Conservation (phyloP, 108 stramenopile species). For the Pelagomonas calceolata region DNA sequence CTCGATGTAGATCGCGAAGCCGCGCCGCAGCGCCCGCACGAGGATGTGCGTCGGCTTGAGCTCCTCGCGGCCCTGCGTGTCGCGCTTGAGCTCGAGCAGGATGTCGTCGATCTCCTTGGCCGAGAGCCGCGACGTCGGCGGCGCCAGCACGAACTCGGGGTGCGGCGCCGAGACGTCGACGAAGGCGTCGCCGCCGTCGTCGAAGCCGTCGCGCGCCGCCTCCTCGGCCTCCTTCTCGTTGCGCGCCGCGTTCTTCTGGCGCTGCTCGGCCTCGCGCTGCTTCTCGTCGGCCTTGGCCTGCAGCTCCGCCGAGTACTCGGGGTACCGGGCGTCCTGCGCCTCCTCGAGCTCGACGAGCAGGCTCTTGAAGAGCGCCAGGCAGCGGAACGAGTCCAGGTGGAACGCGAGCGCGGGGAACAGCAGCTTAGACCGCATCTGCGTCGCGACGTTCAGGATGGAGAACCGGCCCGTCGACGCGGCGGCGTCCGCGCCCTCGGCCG, state of each 20-base stretch:
- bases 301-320: slow-evolving; percentile 78
- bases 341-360: slow-evolving; percentile 74
- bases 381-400: slow-evolving; percentile 91
- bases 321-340: slow-evolving; percentile 78
- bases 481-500: not conserved
- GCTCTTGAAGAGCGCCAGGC: slow-evolving; percentile 90
- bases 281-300: slow-evolving; percentile 71
- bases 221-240: slow-evolving; percentile 81
- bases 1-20: slow-evolving; percentile 96
- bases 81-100: slow-evolving; percentile 77
- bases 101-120: slow-evolving; percentile 87
- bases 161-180: slow-evolving; percentile 92
- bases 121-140: slow-evolving; percentile 75
- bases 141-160: slow-evolving; percentile 82
- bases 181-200: slow-evolving; percentile 61
- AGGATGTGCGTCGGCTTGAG: slow-evolving; percentile 83
- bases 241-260: slow-evolving; percentile 63
- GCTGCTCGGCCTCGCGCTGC: slow-evolving; percentile 66
- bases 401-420: slow-evolving; percentile 92
- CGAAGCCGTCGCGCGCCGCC: slow-evolving; percentile 80
- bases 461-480: not conserved
- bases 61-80: slow-evolving; percentile 60
- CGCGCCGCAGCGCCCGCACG: slow-evolving; percentile 90
- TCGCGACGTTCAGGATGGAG: slow-evolving; percentile 2
- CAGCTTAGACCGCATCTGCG: slow-evolving; percentile 56